These are phyloP conservation scores for Tetrastigma voinierianum DNA, from an alignment of 164 flowering plant species.

Conservation along the genomic window DNA sequence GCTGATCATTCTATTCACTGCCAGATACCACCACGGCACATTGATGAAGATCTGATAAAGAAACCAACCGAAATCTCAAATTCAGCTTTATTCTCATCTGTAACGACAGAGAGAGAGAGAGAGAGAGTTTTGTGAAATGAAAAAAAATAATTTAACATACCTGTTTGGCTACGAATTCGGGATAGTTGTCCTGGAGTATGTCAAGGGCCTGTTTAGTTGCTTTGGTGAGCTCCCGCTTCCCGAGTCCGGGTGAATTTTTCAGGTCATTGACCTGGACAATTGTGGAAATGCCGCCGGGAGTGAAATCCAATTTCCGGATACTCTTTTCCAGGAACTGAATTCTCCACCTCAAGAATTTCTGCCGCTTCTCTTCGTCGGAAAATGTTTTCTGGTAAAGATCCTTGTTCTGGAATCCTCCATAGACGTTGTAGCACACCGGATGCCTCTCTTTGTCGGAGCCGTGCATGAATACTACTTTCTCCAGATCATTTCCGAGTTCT, in stretches of 20 bases:
- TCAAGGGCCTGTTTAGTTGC: slow-evolving; percentile 2
- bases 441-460: slow-evolving; percentile 29
- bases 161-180: slow-evolving; percentile 5
- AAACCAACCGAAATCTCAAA: no score
- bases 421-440: slow-evolving; percentile 39
- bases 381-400: slow-evolving; percentile 13
- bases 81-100: no score
- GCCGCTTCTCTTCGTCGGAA: slow-evolving; percentile 19
- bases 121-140: no score
- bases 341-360: slow-evolving; percentile 6
- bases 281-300: slow-evolving; percentile 1
- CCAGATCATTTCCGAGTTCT: slow-evolving; percentile 19
- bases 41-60: no score
- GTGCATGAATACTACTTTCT: slow-evolving; percentile 29
- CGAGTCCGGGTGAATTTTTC: slow-evolving; percentile 2
- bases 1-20: no score
- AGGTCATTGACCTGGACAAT: slow-evolving; percentile 4
- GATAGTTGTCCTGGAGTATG: slow-evolving; percentile 6
- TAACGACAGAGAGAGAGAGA: no score
- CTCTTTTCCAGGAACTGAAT: slow-evolving; percentile 4
- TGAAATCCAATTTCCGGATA: slow-evolving; percentile 2
- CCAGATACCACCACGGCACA: no score
- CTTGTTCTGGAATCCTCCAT: slow-evolving; percentile 24
- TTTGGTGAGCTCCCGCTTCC: neutral
- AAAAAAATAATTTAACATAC: neutral